phyloP scores from a whole-genome alignment of 2,329 filamentous ascomycete genomes.

The Calonectria ilicicola region DNA sequence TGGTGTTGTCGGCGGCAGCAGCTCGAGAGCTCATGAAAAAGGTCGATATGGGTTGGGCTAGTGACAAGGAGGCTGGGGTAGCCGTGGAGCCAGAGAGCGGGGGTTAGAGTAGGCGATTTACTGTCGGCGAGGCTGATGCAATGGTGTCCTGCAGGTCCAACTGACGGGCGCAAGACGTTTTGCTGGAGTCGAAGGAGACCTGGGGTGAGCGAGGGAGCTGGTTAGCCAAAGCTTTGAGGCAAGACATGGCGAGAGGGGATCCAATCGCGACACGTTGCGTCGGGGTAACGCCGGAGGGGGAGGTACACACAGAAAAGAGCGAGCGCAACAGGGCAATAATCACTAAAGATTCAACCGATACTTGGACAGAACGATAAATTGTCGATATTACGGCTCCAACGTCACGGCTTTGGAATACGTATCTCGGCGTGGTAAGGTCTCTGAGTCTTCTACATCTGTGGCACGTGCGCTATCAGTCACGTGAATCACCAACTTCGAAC shows the following conservation, averaged over 20 bases:
- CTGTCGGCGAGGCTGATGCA: slow-evolving; percentile 25
- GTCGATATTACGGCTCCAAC: slow-evolving; percentile 47
- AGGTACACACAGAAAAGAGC: slow-evolving; percentile 49
- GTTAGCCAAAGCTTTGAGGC: slow-evolving; percentile 44
- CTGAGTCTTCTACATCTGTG: slow-evolving; percentile 20
- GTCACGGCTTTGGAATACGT: slow-evolving; percentile 28
- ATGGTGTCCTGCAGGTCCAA: slow-evolving; percentile 16
- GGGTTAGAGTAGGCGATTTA: slow-evolving; percentile 23
- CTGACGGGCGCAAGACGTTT: slow-evolving; percentile 32
- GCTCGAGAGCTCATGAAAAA: slow-evolving; percentile 47
- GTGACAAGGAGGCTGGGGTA: slow-evolving; percentile 21
- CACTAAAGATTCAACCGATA: slow-evolving; percentile 54
- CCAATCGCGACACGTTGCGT: slow-evolving; percentile 42
- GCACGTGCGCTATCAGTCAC: slow-evolving; percentile 38
- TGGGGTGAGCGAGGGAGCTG: slow-evolving; percentile 34
- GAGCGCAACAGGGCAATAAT: slow-evolving; percentile 48
- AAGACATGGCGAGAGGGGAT: slow-evolving; percentile 41
- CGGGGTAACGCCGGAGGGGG: slow-evolving; percentile 10
- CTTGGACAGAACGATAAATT: slow-evolving; percentile 53
- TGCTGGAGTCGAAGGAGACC: slow-evolving; percentile 37
- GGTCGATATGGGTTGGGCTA: slow-evolving; percentile 28
- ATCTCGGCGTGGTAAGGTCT: background rate
- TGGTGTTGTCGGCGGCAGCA: slow-evolving; percentile 29
- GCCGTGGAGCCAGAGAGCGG: slow-evolving; percentile 10
- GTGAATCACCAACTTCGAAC: slow-evolving; percentile 23